Evolutionary conservation across 768 basidiomycete species (phyloP).

Genomic region (Agrocybe pediades): DNA sequence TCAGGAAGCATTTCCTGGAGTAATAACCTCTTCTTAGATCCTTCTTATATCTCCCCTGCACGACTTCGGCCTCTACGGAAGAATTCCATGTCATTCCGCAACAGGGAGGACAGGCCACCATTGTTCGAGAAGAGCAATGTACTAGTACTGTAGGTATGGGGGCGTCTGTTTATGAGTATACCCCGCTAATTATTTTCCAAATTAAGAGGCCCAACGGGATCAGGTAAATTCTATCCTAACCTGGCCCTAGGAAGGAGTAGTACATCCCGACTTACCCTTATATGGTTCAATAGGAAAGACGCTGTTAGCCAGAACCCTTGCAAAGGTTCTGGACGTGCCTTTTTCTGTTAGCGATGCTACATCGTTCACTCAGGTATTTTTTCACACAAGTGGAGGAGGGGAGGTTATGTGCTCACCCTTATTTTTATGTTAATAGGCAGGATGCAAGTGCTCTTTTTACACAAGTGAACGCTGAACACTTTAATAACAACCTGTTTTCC

Average conservation of each 20-base stretch:
- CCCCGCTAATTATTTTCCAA: background rate
- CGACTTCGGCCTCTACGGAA: conserved; percentile 62
- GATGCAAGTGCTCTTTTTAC: conserved; percentile 14
- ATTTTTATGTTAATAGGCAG: conserved; percentile 13
- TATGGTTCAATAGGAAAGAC: conserved; percentile 68
- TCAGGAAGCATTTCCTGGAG: background rate
- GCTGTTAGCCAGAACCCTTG: conserved; percentile 87
- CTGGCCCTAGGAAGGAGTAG: background rate
- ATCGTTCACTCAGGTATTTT: conserved; percentile 80
- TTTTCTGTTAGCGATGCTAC: conserved; percentile 95
- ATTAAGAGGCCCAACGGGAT: conserved; percentile 80
- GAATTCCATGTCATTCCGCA: conserved; percentile 35
- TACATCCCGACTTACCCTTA: background rate
- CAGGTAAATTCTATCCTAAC: conserved; percentile 46
- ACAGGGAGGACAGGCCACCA: conserved; percentile 44
- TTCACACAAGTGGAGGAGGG: background rate
- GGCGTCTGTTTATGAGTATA: background rate
- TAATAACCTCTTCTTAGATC: conserved; percentile 22
- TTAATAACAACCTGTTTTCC: background rate
- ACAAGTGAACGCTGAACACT: background rate
- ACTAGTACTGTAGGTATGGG: conserved; percentile 71
- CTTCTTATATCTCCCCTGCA: conserved; percentile 50
- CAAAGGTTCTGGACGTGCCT: conserved; percentile 87
- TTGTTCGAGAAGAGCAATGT: conserved; percentile 96
- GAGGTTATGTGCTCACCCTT: background rate